Base-by-base conservation (phyloP, 148 eudicot genomes). In the Rhododendron simsii region DNA sequence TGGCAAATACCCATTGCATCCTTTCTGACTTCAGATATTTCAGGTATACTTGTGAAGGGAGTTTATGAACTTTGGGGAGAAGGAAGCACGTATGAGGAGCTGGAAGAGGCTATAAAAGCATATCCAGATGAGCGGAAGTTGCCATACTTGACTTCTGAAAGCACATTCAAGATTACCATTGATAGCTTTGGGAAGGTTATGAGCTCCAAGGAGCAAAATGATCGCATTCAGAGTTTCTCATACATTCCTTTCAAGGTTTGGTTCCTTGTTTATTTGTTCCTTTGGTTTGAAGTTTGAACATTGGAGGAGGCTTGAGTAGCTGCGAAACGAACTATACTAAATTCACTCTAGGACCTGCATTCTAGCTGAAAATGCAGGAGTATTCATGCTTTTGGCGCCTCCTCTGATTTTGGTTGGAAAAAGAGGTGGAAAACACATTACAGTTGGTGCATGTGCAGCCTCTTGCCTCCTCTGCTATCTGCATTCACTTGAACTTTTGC, bases 21-120 rank as follows among this genome's bases (percentile, higher is more conserved):
- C 47, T 35, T 26, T 76, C 80, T 85, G 51, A 77, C 86, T 77
- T 50, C 87, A 71, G 86, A 67, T 73, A 51, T 84, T 86, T 87
- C 93, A 98, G 99, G 99, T 86, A 98, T 98, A 89, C 98, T 98
- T 88, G 96, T 98, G 87, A 95, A 94, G 91, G 99, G 99, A 63
- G 90, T 98, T 83, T 95, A 93, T 89, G 99, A 98, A 89, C 87
- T 98, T 71, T 98, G 99, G 99, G 99, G 99, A 57, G 98, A 94
- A 91, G 98, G 98, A 87, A 90, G 85, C 48, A 85, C 86, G 63
- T 97, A 94, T 86, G 93, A 94, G 85, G 93, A 95, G 87, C 88
- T 98, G 59, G 96, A 98, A 89, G 96, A 92, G 90, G 90, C 98
- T 39, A 90, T 98, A 84, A 93, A 87, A 28, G 87, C 84, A 50